Conservation (phyloP, 2,329 filamentous ascomycete species). For the Aspergillus spinulosporus region DNA sequence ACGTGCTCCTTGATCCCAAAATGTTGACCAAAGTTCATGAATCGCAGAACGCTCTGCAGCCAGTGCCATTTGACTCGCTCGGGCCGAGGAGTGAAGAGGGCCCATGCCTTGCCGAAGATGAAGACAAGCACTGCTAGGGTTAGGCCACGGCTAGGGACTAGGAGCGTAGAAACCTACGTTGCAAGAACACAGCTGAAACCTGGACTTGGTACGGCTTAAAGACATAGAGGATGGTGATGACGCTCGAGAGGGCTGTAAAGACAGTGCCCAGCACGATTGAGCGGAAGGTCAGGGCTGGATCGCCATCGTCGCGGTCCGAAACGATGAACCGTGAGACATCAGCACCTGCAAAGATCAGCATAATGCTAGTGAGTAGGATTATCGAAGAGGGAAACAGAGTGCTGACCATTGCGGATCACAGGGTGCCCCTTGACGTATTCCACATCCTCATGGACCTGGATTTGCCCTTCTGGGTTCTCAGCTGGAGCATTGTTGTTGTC, state of each 20-base stretch:
- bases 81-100: conserved; percentile 52
- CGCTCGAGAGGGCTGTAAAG: conserved; percentile 4
- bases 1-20: conserved; percentile 60
- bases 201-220: conserved; percentile 10
- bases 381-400: no score
- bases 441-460: not conserved
- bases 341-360: not conserved
- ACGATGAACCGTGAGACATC: conserved; percentile 3
- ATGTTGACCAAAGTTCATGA: conserved; percentile 52
- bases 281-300: conserved; percentile 55
- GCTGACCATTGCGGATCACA: not conserved
- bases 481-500: not conserved
- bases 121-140: conserved; percentile 51
- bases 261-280: conserved; percentile 52
- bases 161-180: not conserved
- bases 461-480: not conserved
- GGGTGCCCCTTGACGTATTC: conserved; percentile 7
- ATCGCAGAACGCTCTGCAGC: conserved; percentile 42
- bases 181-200: conserved; percentile 1
- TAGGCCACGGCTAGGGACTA: conserved; percentile 56
- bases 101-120: conserved; percentile 55
- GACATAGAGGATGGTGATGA: conserved; percentile 9
- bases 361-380: not conserved
- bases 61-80: conserved; percentile 45
- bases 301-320: conserved; percentile 52